These are phyloP conservation scores for Teratosphaeria viscida DNA, from an alignment of 2,329 filamentous ascomycete genomes.

Conservation along the genomic window DNA sequence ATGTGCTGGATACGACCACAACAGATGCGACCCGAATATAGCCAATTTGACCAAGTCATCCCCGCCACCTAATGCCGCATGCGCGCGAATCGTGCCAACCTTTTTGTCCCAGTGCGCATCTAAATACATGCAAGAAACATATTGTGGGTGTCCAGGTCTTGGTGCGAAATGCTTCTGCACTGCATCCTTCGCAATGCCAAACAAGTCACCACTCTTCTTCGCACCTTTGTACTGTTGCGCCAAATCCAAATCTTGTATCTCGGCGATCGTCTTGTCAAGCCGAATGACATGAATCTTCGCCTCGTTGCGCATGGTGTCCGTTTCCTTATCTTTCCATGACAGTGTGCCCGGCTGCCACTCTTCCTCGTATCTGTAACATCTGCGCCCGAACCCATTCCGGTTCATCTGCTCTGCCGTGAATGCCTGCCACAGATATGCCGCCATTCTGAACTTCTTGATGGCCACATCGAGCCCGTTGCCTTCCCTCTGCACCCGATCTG, in stretches of 20 bases:
- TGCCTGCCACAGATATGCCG: constrained; percentile 92
- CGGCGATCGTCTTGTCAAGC: constrained; percentile 70
- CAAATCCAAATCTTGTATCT: constrained; percentile 66
- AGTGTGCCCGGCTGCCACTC: constrained; percentile 82
- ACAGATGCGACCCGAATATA: constrained; percentile 83
- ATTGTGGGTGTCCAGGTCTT: constrained; percentile 67
- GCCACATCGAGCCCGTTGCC: constrained; percentile 74
- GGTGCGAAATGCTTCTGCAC: constrained; percentile 68
- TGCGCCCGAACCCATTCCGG: constrained; percentile 73
- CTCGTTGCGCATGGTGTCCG: constrained; percentile 72
- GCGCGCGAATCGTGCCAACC: constrained; percentile 60
- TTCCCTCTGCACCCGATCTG: constrained; percentile 64
- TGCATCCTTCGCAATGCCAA: constrained; percentile 64
- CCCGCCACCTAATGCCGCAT: constrained; percentile 72
- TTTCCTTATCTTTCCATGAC: constrained; percentile 61
- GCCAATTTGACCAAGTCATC: constrained; percentile 68
- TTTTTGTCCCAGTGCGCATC: constrained; percentile 79
- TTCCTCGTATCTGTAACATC: constrained; percentile 85
- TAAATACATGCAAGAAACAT: constrained; percentile 76
- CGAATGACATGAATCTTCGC: constrained; percentile 82
- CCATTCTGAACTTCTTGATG: constrained; percentile 84
- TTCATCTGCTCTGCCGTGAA: constrained; percentile 97
- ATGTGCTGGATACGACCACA: constrained; percentile 81
- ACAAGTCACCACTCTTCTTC: constrained; percentile 62
- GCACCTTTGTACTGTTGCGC: constrained; percentile 68